Evolutionary conservation across 108 stramenopile genomes (phyloP), one percentile per base, ranked within the genome.

Genomic region (Poteriospumella lacustris): DNA sequence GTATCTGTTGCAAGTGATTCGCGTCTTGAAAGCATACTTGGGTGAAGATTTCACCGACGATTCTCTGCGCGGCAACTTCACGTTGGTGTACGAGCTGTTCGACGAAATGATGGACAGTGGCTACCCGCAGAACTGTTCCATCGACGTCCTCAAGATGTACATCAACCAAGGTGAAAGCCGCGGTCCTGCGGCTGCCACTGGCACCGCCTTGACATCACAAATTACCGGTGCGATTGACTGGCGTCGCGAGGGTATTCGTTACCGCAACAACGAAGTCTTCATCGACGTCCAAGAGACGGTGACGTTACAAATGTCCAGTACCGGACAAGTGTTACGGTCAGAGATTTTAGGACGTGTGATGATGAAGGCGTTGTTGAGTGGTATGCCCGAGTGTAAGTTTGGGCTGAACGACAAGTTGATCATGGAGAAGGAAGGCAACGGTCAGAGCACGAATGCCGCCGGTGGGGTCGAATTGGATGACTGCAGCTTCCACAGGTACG

Each of bases 181-280:
- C 47, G 90, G 89, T 1, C 86, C 3, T 26, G 2, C 5, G 12
- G 42, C 2, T 43, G 42, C 15, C 24, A 2, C n/a, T 70, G 76
- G 76, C 5, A 64, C 76, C 39, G 44, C 2, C 2, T 44, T 56
- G 26, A 93, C 82, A 19, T 56, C 89, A 76, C 97, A 98, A 80
- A 97, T 99, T 83, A 99, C 97, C 0, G 97, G 97, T 59, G 95
- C 94, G 28, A 97, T 97, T 83, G 96, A 99, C 89, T 99, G 97
- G 82, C 58, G 87, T 39, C 90, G 95, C 33, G 95, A 96, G 80
- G 96, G 96, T 5, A 95, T 99, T 76, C 92, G 93, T n/a, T 89
- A 99, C 87, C 92, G 95, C 80, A 96, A 92, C 87, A 99, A 99
- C 82, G 96, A 99, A 84, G 83, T 76, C 19, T 97, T 94, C 82